Base-by-base conservation (phyloP, 352 stramenopile species). In the Globisporangium takayamanum region DNA sequence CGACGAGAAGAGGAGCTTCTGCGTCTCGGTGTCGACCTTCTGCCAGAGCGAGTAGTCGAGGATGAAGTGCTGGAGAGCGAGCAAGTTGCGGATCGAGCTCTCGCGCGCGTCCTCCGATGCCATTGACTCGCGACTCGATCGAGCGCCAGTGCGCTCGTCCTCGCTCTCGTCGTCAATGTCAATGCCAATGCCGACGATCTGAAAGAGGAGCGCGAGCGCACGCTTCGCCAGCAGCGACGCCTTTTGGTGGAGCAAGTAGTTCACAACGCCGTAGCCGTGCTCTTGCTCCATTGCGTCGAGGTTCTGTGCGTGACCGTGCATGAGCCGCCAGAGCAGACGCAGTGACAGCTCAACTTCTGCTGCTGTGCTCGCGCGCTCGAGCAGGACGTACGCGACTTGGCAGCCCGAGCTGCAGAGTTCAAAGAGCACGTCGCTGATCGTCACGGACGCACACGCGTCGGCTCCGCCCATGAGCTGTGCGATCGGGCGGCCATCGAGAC, bases 41-140 rank as follows among this genome's bases (percentile, higher is more conserved):
- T 85, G 67, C 81, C 81, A 91, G 11, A 91, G 66, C 2, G 73
- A 84, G 44, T 86, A 84, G 52, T 91, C 81, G 49, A 91, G 58
- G 30, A 89, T 70, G 55, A 88, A 89, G 42, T 91, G 70, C 53
- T 91, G 81, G 16, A 88, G 60, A 10, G 78, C 81, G 41, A 84
- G 67, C 14, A 89, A 63, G 60, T 87, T 88, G 8, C 78, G 73
- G 44, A 86, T 78, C 8, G 67, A 68, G 62, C 70, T 78, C 26
- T 87, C 72, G 10, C 47, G 37, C 3, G 37, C 8, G 8, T 49
- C 39, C 5, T 12, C 37, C 1, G 30, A n/a, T 1, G 45, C 8
- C 42, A 69, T 54, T 25, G 41, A 50, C 7, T 16, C 16, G 16
- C 20, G 22, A 61, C 58, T 39, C n/a, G 42, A 18, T 41, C n/a